Percentiles rank a stretch among this genome's conserved stretches.
These are phyloP conservation scores for Nakazawaea ambrosiae DNA, from an alignment of 805 yeast species.

Conservation along the genomic window DNA sequence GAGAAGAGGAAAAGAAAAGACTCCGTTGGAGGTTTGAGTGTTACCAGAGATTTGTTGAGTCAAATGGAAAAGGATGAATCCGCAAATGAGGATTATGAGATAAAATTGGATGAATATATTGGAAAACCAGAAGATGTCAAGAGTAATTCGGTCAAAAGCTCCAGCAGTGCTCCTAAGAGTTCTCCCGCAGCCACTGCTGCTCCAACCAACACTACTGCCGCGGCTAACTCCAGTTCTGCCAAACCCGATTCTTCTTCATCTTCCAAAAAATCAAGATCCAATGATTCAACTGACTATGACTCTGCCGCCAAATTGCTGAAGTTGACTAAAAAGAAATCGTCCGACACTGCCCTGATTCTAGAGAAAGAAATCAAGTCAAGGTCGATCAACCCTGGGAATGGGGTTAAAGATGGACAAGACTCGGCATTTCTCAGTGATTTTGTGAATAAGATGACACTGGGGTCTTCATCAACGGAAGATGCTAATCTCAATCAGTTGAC, in stretches of 20 bases:
- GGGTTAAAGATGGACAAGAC: neutral
- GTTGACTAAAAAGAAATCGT: neutral
- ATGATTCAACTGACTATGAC: neutral
- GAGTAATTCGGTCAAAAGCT: neutral
- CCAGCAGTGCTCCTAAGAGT: no score
- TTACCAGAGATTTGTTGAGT: no score
- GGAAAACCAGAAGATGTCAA: no score
- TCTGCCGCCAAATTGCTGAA: slow-evolving; percentile 3
- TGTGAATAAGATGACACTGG: neutral
- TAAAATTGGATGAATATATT: neutral
- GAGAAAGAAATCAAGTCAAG: slow-evolving; percentile 7
- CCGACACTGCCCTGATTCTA: neutral
- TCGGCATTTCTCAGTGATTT: slow-evolving; percentile 1
- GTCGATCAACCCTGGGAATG: neutral
- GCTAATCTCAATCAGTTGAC: neutral
- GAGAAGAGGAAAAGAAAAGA: neutral
- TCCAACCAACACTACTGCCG: no score
- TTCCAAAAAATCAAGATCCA: no score
- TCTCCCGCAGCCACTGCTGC: no score
- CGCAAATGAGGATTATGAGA: no score
- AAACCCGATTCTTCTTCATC: no score
- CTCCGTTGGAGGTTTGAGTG: no score
- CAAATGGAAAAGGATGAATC: no score
- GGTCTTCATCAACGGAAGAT: neutral
- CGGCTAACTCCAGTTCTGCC: no score